A percentile compares a stretch with the other conserved stretches of the same genome.
These are phyloP conservation scores for Buddleja alternifolia DNA, from an alignment of 257 asterid species.

Conservation along the genomic window DNA sequence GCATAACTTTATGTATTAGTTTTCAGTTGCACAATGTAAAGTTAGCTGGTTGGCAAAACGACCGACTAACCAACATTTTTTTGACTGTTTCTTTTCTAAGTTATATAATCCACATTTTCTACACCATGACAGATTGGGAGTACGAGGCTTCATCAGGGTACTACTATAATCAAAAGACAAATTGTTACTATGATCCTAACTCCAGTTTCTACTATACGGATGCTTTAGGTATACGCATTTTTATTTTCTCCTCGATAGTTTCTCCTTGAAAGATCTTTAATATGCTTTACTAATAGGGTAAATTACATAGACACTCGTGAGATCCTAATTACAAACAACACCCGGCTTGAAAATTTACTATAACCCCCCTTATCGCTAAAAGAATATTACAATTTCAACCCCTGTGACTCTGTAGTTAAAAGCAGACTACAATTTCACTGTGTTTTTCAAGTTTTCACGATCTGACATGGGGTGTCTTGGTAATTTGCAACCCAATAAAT, in stretches of 20 bases:
- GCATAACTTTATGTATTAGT: not conserved
- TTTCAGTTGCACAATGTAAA: not conserved
- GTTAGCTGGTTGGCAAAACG: not conserved
- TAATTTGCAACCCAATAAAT: too few species aligned
- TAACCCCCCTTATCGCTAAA: too few species aligned
- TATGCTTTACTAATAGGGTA: not conserved
- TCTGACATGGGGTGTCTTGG: too few species aligned
- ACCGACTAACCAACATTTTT: not conserved
- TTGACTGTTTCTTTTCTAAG: not conserved
- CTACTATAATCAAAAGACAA: conserved; percentile 61
- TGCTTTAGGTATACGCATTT: conserved; percentile 63
- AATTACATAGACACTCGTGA: too few species aligned
- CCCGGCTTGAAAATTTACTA: too few species aligned
- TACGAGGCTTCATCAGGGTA: conserved; percentile 77
- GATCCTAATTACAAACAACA: too few species aligned
- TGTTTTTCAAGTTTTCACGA: too few species aligned
- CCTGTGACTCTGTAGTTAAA: too few species aligned
- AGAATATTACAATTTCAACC: too few species aligned
- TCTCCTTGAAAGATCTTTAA: not conserved
- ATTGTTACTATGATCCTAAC: conserved; percentile 84
- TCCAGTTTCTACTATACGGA: conserved; percentile 95
- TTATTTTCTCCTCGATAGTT: not conserved
- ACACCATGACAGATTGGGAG: conserved; percentile 74
- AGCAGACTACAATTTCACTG: too few species aligned
- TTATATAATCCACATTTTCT: not conserved